Evolutionary conservation across 2,329 filamentous ascomycete species (phyloP).

Genomic region (Lachnellula suecica): DNA sequence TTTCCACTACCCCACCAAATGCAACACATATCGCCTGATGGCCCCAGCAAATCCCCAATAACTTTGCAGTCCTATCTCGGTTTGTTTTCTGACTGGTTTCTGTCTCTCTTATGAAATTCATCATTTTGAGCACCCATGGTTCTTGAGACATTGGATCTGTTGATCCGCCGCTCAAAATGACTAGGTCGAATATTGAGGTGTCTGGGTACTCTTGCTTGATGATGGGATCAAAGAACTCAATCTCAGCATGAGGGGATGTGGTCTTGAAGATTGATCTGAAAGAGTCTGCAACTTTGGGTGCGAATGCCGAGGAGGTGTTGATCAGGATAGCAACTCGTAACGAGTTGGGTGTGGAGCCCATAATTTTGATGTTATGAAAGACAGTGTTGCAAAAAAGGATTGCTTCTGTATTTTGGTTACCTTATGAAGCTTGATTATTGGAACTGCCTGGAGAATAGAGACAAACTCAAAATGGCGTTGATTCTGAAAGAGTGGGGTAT

Average conservation of each 20-base stretch:
- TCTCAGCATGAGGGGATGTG: neutral
- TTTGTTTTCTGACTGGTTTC: slow-evolving; percentile 20
- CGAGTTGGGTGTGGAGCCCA: neutral
- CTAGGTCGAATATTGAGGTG: slow-evolving; percentile 39
- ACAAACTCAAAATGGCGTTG: too few relatives aligned
- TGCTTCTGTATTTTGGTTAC: too few relatives aligned
- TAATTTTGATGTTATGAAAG: too few relatives aligned
- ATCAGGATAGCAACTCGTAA: neutral
- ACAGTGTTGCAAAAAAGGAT: too few relatives aligned
- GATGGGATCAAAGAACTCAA: slow-evolving; percentile 31
- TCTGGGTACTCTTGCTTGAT: slow-evolving; percentile 32
- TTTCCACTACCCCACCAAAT: slow-evolving; percentile 39
- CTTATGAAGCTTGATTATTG: too few relatives aligned
- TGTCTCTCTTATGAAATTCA: slow-evolving; percentile 38
- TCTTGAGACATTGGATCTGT: slow-evolving; percentile 40
- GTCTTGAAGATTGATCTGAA: neutral
- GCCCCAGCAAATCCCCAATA: slow-evolving; percentile 43
- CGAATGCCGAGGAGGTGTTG: neutral
- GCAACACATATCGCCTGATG: slow-evolving; percentile 42
- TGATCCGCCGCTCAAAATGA: slow-evolving; percentile 43
- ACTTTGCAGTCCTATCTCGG: slow-evolving; percentile 25
- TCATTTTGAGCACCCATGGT: slow-evolving; percentile 42
- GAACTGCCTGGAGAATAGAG: too few relatives aligned
- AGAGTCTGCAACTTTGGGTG: neutral
- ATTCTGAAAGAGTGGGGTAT: too few relatives aligned